Evolutionary conservation across 352 stramenopile genomes (phyloP).

Genomic region (Phytophthora meadii): DNA sequence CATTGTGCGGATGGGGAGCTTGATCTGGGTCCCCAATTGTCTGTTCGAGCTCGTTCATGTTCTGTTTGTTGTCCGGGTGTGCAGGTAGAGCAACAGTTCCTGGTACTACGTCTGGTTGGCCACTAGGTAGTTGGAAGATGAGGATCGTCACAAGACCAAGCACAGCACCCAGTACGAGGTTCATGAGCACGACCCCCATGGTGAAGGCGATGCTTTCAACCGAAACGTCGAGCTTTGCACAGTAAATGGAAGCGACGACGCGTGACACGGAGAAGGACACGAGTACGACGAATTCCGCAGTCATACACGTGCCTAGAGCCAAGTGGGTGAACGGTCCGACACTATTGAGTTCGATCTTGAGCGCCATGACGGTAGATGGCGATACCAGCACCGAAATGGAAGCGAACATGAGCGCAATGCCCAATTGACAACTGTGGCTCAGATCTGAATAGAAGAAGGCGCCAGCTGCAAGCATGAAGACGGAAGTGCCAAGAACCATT

Average conservation of each 20-base stretch:
- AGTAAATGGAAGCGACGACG: conserved; percentile 66
- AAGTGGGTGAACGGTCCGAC: conserved; percentile 72
- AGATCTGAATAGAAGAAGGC: conserved; percentile 68
- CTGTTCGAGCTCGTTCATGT: conserved; percentile 36
- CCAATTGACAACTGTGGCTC: conserved; percentile 51
- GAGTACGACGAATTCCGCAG: conserved; percentile 71
- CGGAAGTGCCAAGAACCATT: conserved; percentile 54
- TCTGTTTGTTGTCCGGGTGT: conserved; percentile 15
- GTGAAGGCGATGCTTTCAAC: conserved; percentile 60
- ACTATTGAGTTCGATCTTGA: conserved; percentile 78
- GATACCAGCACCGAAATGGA: conserved; percentile 76
- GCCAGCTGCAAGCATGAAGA: conserved; percentile 47
- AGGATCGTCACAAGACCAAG: conserved; percentile 57
- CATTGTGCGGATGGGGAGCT: conserved; percentile 57
- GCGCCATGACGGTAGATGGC: conserved; percentile 70
- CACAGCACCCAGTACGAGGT: conserved; percentile 55
- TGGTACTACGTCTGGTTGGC: conserved; percentile 26
- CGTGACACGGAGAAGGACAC: conserved; percentile 71
- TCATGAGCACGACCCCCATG: conserved; percentile 56
- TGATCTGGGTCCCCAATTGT: conserved; percentile 36
- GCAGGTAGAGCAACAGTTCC: not conserved
- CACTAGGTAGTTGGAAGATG: conserved; percentile 63
- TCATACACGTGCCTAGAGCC: conserved; percentile 71
- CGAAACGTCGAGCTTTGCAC: conserved; percentile 60
- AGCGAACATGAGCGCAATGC: conserved; percentile 71